Base-by-base conservation (phyloP, 2,329 filamentous ascomycete genomes). In the Xylaria sp. region DNA sequence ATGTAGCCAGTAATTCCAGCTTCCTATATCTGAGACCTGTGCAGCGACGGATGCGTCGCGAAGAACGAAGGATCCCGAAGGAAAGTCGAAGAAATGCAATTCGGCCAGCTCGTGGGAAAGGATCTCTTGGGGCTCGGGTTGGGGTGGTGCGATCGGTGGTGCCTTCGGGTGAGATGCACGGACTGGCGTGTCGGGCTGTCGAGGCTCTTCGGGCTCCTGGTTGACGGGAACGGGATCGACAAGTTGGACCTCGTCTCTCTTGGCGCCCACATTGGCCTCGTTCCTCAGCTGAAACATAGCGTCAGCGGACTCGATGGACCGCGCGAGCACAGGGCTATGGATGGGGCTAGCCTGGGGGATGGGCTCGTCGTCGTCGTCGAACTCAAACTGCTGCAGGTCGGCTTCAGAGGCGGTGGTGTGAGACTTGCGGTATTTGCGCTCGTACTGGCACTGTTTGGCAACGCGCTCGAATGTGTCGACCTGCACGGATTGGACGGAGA, bases 1-100 rank as follows among this genome's bases (percentile, higher is more conserved):
- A 76, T 97, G 93, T 36, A 99, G 84, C 94, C 94, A 98, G 81
- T 98, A 99, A 72, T 96, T 88, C 96, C 96, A 99, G 64, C 90
- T 88, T 8, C 94, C 95, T 61, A 94, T 87, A 77, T 98, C 95
- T 0, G 90, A 91, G 12, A 99, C 94, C 0, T 89, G 90, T 7
- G 93, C 93, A 46, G 88, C 88, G 41, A 97, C 90, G 2, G 88
- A 85, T 0, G 86, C 81, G 72, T 97, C 94, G 75, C 97, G 91
- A 23, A 92, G 80, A 34, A 95, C 86, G 77, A 99, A 99, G 0
- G 94, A 91, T 3, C 93, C 93, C 0, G 92, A 92, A 12, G 90
- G 86, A 72, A 97, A 95, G 77, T 99, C 95, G 78, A 96, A 99
- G 70, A 99, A 86, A 79, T 99, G 95, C 5, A 99, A 87, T 79